These are phyloP conservation scores for Picea sitchensis DNA, from an alignment of 75 land plant genomes.

Conservation along the genomic window DNA sequence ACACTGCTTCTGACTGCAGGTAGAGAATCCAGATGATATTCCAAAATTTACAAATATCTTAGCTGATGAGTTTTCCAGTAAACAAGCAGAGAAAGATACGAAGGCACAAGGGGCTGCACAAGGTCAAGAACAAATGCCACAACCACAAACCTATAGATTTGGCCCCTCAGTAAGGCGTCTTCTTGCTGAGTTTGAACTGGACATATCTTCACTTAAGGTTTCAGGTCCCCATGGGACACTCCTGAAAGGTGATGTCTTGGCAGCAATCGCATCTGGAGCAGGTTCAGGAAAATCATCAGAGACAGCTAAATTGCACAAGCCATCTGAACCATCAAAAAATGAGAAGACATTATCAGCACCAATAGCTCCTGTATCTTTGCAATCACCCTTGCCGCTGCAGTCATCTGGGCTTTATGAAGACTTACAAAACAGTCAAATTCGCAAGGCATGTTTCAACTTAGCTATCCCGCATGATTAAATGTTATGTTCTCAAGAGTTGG, in stretches of 20 bases:
- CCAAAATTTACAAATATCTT: constrained; percentile 32
- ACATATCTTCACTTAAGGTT: constrained; percentile 62
- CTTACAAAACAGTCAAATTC: constrained; percentile 89
- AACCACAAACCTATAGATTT: constrained; percentile 33
- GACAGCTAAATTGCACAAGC: constrained; percentile 20
- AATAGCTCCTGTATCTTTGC: constrained; percentile 21
- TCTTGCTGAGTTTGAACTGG: constrained; percentile 77
- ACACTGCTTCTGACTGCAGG: neutral
- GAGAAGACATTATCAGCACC: neutral
- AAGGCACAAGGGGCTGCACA: constrained; percentile 6
- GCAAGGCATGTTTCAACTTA: constrained; percentile 58
- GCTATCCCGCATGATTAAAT: too few relatives aligned
- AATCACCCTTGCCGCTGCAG: constrained; percentile 12
- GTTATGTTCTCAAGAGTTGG: too few relatives aligned
- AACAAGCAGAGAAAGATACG: neutral
- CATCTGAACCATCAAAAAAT: neutral
- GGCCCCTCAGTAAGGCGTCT: constrained; percentile 92
- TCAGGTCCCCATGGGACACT: constrained; percentile 92
- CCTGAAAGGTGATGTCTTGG: constrained; percentile 93
- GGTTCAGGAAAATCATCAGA: constrained; percentile 17
- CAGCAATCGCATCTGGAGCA: constrained; percentile 71
- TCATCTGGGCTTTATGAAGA: constrained; percentile 57
- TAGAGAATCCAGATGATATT: constrained; percentile 66
- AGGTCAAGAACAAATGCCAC: constrained; percentile 4
- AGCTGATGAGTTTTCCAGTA: constrained; percentile 21